phyloP scores from a whole-genome alignment of 2,329 filamentous ascomycete species.

The Aspergillus sp. region DNA sequence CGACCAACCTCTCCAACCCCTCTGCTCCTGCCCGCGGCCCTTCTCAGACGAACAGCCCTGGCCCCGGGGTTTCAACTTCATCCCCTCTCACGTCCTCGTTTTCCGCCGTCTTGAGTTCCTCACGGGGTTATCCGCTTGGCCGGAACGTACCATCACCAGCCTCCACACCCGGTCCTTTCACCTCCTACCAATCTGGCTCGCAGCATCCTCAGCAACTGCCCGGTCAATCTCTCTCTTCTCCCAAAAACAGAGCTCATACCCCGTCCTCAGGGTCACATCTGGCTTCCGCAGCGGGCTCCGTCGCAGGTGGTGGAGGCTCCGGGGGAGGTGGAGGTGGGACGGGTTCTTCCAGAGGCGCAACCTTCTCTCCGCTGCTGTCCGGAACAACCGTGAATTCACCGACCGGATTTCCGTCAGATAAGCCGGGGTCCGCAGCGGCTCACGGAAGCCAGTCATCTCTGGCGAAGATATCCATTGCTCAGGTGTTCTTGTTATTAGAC shows the following conservation, averaged over 20 bases:
- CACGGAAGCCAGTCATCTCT: slow-evolving; percentile 61
- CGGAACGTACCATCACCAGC: slow-evolving; percentile 55
- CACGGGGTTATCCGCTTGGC: slow-evolving; percentile 51
- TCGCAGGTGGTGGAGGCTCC: slow-evolving; percentile 52
- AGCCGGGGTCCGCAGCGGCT: slow-evolving; percentile 44
- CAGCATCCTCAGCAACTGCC: slow-evolving; percentile 51
- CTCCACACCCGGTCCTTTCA: slow-evolving; percentile 56
- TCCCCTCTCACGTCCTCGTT: slow-evolving; percentile 55
- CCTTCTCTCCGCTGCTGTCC: slow-evolving; percentile 61
- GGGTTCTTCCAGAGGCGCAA: slow-evolving; percentile 56
- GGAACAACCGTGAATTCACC: slow-evolving; percentile 55
- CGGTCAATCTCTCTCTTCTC: slow-evolving; percentile 56
- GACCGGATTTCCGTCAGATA: slow-evolving; percentile 52
- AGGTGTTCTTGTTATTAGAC: slow-evolving; percentile 91
- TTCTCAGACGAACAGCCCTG: slow-evolving; percentile 50
- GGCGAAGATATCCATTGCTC: slow-evolving; percentile 90
- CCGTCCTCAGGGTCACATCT: slow-evolving; percentile 56
- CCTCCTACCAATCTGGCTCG: slow-evolving; percentile 54
- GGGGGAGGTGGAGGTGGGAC: slow-evolving; percentile 54
- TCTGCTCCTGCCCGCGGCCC: slow-evolving; percentile 45
- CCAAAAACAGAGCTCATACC: slow-evolving; percentile 56
- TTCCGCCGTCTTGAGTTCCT: slow-evolving; percentile 52
- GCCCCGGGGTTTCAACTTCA: slow-evolving; percentile 49
- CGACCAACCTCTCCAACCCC: slow-evolving; percentile 49
- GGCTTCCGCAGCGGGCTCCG: slow-evolving; percentile 56